A percentile compares a stretch with the other conserved stretches of the same genome.
Conservation (phyloP, 495 filamentous ascomycete species). For the Hypoxylon trugodes region DNA sequence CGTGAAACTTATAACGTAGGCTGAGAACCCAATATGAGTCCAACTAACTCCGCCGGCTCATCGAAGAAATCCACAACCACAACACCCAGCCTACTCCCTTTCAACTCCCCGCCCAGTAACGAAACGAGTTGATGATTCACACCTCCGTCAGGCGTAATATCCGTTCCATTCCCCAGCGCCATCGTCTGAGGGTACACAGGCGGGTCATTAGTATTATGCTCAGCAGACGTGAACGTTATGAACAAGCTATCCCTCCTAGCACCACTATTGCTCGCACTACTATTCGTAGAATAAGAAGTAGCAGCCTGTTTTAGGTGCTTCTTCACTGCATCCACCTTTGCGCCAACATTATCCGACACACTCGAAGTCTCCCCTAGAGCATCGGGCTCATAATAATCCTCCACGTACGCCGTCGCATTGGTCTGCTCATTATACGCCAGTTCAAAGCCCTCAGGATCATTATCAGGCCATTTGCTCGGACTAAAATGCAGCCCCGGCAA, state of each 20-base stretch:
- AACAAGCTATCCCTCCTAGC: slow-evolving; percentile 49
- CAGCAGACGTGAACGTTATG: slow-evolving; percentile 59
- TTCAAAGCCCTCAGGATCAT: slow-evolving; percentile 66
- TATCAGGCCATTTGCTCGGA: slow-evolving; percentile 79
- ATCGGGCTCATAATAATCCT: slow-evolving; percentile 88
- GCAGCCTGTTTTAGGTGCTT: slow-evolving; percentile 73
- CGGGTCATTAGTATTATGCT: slow-evolving; percentile 52
- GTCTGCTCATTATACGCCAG: slow-evolving; percentile 54
- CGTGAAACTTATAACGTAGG: no score
- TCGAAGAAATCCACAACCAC: slow-evolving; percentile 65
- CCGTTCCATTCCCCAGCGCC: slow-evolving; percentile 56
- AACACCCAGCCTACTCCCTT: slow-evolving; percentile 74
- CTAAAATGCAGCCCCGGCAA: slow-evolving; percentile 74
- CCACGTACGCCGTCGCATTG: slow-evolving; percentile 74
- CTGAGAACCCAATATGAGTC: slow-evolving; percentile 26
- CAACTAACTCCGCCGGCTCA: slow-evolving; percentile 50
- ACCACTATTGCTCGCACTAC: no score
- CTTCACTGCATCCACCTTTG: slow-evolving; percentile 72
- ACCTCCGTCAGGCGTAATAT: slow-evolving; percentile 48
- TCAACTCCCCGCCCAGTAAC: slow-evolving; percentile 78
- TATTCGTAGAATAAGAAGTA: no score
- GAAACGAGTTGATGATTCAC: slow-evolving; percentile 76
- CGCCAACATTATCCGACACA: slow-evolving; percentile 66
- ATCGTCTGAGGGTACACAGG: slow-evolving; percentile 57
- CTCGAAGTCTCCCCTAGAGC: slow-evolving; percentile 45